phyloP scores from a whole-genome alignment of 768 basidiomycete genomes.

The Obba rivulosa region DNA sequence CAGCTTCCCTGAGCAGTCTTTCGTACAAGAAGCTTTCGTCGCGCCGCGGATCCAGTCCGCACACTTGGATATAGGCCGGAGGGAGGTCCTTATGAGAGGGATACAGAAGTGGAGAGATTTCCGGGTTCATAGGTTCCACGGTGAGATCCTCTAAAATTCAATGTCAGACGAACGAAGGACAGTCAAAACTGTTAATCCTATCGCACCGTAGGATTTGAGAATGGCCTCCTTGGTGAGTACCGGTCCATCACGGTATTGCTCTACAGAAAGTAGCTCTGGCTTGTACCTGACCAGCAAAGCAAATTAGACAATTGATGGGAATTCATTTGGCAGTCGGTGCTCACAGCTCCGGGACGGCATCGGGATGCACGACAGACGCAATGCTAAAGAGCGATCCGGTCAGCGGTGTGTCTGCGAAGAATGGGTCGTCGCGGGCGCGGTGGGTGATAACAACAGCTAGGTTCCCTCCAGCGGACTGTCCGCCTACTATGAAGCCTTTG shows the following conservation, averaged over 20 bases:
- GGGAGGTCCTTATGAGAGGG: conserved; percentile 17
- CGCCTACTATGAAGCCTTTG: conserved; percentile 19
- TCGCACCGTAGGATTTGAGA: not conserved
- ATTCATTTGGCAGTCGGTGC: too few species aligned
- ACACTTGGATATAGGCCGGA: conserved; percentile 19
- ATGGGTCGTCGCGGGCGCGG: conserved; percentile 16
- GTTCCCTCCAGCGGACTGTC: conserved; percentile 18
- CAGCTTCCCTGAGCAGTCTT: conserved; percentile 16
- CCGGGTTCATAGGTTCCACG: conserved; percentile 4
- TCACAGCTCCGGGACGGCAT: conserved; percentile 2
- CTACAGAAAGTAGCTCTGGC: conserved; percentile 14
- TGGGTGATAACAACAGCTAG: conserved; percentile 16
- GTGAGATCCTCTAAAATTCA: not conserved
- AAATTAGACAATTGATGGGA: too few species aligned
- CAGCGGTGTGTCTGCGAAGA: conserved; percentile 11
- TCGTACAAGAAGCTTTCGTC: conserved; percentile 26
- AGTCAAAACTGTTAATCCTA: not conserved
- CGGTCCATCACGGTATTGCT: conserved; percentile 16
- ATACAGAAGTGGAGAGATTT: conserved; percentile 17
- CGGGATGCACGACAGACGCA: conserved; percentile 5
- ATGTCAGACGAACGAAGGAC: not conserved
- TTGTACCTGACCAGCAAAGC: too few species aligned
- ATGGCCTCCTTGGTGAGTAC: conserved; percentile 6
- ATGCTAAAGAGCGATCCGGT: conserved; percentile 22
- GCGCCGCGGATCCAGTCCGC: conserved; percentile 20